Base-by-base conservation (phyloP, 2,329 filamentous ascomycete species). In the Knoxdaviesia capensis region DNA sequence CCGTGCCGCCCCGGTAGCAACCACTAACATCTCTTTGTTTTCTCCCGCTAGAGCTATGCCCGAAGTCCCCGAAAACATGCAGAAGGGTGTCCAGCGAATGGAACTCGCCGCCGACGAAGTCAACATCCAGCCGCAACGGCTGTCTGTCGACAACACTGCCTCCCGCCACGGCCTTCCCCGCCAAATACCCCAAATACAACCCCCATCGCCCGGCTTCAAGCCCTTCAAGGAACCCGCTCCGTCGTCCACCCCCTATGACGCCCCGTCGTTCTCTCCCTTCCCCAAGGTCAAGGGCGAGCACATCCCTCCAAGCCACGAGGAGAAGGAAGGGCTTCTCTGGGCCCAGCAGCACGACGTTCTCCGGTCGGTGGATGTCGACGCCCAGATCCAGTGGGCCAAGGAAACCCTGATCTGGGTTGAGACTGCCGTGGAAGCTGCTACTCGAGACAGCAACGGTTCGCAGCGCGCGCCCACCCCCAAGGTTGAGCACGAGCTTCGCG, bases 311-410 rank as follows among this genome's bases (percentile, higher is more conserved):
- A 87, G 84, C 44, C 86, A 96, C 59, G 87, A 94, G 50, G 85
- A 94, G 55, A 87, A 92, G 60, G 90, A 94, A 59, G 77, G 80
- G 31, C 86, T 85, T 40, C 62, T 98, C 42, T 90, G 92, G 63
- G 80, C 78, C 55, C 85, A 86, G 33, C 77, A 88, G 43, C 64
- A 81, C 46, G 73, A 81, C 45, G 88, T 96, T 34, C 68, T 98
- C 48, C 84, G 86, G 54, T 94, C 86, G 39, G 92, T 92, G 53
- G 87, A 98, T 56, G 85, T 92, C 40, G 80, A 92, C 51, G 92
- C 93, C 76, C 90, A 98, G 63, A 71, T 98, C 53, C 84, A 84
- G 46, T 98, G 90, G 90, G 88, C 90, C 36, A 82, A 92, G 54
- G 90, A 96, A 60, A 80, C 86, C 38, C 69, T 98, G 45, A 75